Percentiles rank a stretch among this genome's conserved stretches.
These are phyloP conservation scores for Gaeumannomyces sp. DNA, from an alignment of 2,329 filamentous ascomycete species.

Conservation along the genomic window DNA sequence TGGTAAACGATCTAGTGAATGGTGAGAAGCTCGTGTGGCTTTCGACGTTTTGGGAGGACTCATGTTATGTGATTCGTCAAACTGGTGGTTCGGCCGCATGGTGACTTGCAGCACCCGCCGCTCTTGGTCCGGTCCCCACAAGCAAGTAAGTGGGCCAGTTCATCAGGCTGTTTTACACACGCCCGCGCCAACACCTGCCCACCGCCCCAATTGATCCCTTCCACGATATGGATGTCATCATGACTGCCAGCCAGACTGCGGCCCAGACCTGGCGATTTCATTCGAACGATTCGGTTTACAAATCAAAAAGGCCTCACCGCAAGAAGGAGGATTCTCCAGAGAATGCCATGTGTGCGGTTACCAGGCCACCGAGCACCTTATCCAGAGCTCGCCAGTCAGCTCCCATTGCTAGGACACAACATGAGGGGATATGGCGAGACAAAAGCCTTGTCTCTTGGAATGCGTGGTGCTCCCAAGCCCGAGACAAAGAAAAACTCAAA, in stretches of 20 bases:
- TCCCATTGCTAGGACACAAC: neutral
- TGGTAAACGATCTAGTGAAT: no score
- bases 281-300: neutral
- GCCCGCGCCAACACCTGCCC: neutral
- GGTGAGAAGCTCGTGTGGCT: neutral
- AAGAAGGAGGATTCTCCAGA: no score
- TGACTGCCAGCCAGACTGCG: neutral
- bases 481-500: neutral
- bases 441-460: neutral
- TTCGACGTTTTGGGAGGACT: neutral
- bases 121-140: neutral
- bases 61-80: conserved; percentile 1
- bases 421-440: neutral
- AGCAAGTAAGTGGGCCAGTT: neutral
- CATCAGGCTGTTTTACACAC: neutral
- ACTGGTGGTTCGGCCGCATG: no score
- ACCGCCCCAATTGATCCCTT: neutral
- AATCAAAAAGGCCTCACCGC: no score
- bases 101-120: neutral
- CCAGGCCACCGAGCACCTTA: no score
- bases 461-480: neutral
- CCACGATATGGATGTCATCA: neutral
- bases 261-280: neutral
- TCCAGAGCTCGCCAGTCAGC: neutral
- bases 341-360: no score